phyloP scores from a whole-genome alignment of 768 basidiomycete genomes.

The Auriscalpium microsporum region DNA sequence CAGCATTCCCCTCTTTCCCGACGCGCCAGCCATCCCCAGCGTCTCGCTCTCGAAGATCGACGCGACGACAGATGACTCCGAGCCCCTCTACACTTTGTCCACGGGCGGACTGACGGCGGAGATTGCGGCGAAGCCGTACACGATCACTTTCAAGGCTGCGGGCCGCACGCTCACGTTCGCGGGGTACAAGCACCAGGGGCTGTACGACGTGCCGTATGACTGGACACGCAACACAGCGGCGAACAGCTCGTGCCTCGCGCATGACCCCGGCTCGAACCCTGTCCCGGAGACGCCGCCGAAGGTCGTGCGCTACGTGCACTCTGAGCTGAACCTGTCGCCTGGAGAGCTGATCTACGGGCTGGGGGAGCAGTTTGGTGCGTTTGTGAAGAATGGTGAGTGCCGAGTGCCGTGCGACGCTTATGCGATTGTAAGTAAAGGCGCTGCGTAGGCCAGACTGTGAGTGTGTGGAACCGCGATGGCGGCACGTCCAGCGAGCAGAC shows the following conservation, averaged over 20 bases:
- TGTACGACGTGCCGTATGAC: slow-evolving; percentile 47
- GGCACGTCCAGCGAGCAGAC: slow-evolving; percentile 64
- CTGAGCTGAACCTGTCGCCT: slow-evolving; percentile 57
- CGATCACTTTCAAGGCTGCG: slow-evolving; percentile 50
- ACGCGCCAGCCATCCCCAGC: slow-evolving; percentile 41
- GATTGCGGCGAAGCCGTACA: slow-evolving; percentile 52
- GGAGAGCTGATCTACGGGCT: slow-evolving; percentile 69
- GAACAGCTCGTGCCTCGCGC: slow-evolving; percentile 47
- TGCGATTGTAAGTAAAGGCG: background rate
- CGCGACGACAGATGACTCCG: slow-evolving; percentile 12
- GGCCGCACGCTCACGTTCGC: slow-evolving; percentile 38
- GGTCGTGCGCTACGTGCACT: slow-evolving; percentile 39
- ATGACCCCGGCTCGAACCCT: slow-evolving; percentile 53
- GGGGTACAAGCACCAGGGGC: slow-evolving; percentile 46
- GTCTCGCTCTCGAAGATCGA: slow-evolving; percentile 26
- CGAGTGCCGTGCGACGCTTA: slow-evolving; percentile 15
- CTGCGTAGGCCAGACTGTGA: slow-evolving; percentile 42
- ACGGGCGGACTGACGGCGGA: slow-evolving; percentile 45
- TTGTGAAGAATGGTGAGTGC: slow-evolving; percentile 65
- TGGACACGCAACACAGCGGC: slow-evolving; percentile 45
- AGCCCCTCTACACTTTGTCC: slow-evolving; percentile 27
- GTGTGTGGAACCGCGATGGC: slow-evolving; percentile 69
- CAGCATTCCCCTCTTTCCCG: slow-evolving; percentile 53
- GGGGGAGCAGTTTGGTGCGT: slow-evolving; percentile 67
- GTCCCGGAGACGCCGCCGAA: slow-evolving; percentile 34